Base-by-base conservation (phyloP, 495 filamentous ascomycete genomes). In the Annulohypoxylon stygium region DNA sequence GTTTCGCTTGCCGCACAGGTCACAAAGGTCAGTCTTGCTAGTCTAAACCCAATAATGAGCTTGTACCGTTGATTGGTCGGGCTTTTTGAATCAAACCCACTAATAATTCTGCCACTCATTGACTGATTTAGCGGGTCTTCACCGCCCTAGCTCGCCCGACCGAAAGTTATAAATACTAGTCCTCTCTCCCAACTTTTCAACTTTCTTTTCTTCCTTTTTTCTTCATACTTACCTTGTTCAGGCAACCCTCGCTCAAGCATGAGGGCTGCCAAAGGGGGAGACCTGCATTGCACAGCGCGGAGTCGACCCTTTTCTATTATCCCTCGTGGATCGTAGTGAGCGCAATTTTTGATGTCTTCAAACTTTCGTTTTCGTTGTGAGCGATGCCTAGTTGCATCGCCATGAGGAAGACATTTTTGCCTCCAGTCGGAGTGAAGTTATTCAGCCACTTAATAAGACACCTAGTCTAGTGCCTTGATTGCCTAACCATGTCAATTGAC, bases 281-380 rank as follows among this genome's bases (percentile, higher is more conserved):
- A 83, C 88, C 89, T 92, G 87, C 90, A 93, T 93, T 91, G 89
- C 90, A 93, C 90, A 91, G 72, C 89, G 90, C 85, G 90, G 90
- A 80, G 88, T 83, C 87, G 83, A 86, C 85, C 81, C 85, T 79
- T 81, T 86, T 89, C 88, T 86, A 90, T 86, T 87, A 87, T 87
- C 85, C 83, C 90, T 88, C 87, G 88, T 67, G 90, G 87, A 86
- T 86, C 87, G 86, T 89, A 84, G 86, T 66, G 71, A 66, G 47
- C 63, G 69, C 39, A 76, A 78, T 76, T 78, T 78, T 78, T 76
- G 74, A 26, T 78, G 11, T 69, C 37, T n/a, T 60, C 16, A 36
- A 65, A 54, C 33, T 70, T 67, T 61, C 39, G 54, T 73, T 73
- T 74, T 74, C 71, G 41, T 74, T 58, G n/a, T 74, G 65, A 36